Evolutionary conservation across 163 green algal species (phyloP), one percentile per base, ranked within the genome.

Genomic region (Picocystis sp.): DNA sequence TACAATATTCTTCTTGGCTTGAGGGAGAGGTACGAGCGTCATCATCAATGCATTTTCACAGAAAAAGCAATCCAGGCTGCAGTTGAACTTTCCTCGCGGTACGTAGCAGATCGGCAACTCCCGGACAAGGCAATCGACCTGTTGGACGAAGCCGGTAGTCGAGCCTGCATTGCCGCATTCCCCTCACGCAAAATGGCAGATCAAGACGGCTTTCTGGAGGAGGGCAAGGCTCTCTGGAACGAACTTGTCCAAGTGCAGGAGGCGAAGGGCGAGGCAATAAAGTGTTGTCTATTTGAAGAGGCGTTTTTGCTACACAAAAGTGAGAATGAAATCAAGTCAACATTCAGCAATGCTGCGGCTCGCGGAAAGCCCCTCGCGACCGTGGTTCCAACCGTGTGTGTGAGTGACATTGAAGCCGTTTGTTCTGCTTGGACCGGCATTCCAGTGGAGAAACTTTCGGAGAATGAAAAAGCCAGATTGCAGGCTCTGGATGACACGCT

Each of bases 41-140:
- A 93, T 64, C 86, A 94, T 70, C 66, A 71, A 23, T 81, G 66
- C 50, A 58, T 72, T 21, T 89, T 88, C 72, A 84, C 68, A 15
- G 58, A 77, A 21, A 78, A 83, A 46, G 87, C 87, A 1, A 50
- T 96, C 17, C 45, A 74, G 38, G 81, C 82, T 3, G 79, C 82
- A 5, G 87, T 95, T 1, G 43, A 50, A 11, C 78, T 96, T 38
- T 85, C 75, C 24, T 52, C 73, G 17, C 70, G 74, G 47, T 89
- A 89, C 69, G 42, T 73, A 5, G 29, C 58, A 1, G 82, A 93
- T 65, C 71, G 87, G 11, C 75, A 79, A 49, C 68, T 95, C 34
- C 86, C 86, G 0, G 86, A 96, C 68, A 96, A 96, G 73, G 87
- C 87, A 50, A 93, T 96, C 51, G 87, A 96, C 70, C 64, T 95